Evolutionary conservation across 495 filamentous ascomycete species (phyloP), one percentile per base, ranked within the genome.

Genomic region (Neurospora cerealis): DNA sequence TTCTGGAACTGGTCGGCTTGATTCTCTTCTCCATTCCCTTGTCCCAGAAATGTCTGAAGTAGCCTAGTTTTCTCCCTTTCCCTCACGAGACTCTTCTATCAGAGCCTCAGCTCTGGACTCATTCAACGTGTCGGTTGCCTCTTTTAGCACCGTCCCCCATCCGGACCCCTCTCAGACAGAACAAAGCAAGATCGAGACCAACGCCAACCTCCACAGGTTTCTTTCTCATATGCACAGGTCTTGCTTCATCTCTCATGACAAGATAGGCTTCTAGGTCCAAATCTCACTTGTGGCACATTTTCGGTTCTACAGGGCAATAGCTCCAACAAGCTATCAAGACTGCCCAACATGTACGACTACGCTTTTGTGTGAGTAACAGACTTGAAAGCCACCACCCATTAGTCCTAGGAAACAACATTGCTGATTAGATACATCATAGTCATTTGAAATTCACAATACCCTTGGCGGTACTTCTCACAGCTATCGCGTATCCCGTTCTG

Each of bases 401-500:
- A 60, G 21, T 28, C 11, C 2, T 60, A 5, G 54, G 24, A 34
- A 62, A 9, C 24, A 34, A 2, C 54, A 9, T 34, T 66, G 54
- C 54, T 66, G 15, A 66, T 36, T 19, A 34, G 15, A 66, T 60
- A 32, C 21, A 60, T 6, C 11, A 19, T 70, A 92, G 90, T 71
- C 91, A 93, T 81, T 77, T 91, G 72, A 88, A 85, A 73, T 93
- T 90, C 80, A 93, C 89, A 24, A 88, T 92, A 70, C 91, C 91
- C 6, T 84, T 87, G 5, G 89, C 88, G 4, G 74, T 84, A 71
- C 74, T 86, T 40, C 83, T 93, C 73, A 90, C 90, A 10, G 70
- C 85, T 44, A 73, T 89, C 32, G 87, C 88, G 73, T 83, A 82
- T 60, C 91, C 90, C 2, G 81, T 93, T 36, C 83, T 87, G 54